A percentile compares a stretch with the other conserved stretches of the same genome.
Conservation (phyloP, 805 yeast genomes). For the Saccharomycopsis lassenensis region DNA sequence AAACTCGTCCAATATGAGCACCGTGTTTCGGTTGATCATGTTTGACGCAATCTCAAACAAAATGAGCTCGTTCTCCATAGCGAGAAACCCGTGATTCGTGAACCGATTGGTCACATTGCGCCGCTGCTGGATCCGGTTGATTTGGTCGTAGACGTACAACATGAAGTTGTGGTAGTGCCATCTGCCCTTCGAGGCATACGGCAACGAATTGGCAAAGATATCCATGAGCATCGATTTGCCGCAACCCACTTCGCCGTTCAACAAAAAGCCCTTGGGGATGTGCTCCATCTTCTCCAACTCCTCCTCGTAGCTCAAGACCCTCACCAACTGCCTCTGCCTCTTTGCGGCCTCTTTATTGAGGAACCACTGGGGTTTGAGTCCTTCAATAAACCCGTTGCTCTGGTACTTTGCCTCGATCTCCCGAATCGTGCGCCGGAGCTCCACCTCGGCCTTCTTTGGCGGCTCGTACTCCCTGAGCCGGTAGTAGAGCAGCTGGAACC, state of each 20-base stretch:
- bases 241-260: slow-evolving; percentile 62
- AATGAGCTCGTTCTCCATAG: slow-evolving; percentile 51
- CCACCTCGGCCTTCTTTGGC: slow-evolving; percentile 18
- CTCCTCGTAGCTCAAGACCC: slow-evolving; percentile 48
- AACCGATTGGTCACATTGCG: slow-evolving; percentile 24
- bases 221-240: slow-evolving; percentile 71
- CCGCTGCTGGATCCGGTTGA: slow-evolving; percentile 42
- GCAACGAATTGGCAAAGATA: slow-evolving; percentile 55
- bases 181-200: slow-evolving; percentile 50
- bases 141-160: slow-evolving; percentile 54
- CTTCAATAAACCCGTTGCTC: slow-evolving; percentile 10
- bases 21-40: slow-evolving; percentile 45
- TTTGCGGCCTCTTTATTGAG: slow-evolving; percentile 3
- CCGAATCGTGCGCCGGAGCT: slow-evolving; percentile 23
- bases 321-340: slow-evolving; percentile 33
- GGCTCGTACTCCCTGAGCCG: slow-evolving; percentile 52
- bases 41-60: slow-evolving; percentile 57
- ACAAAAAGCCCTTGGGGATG: slow-evolving; percentile 45
- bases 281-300: slow-evolving; percentile 31
- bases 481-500: slow-evolving; percentile 48
- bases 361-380: slow-evolving; percentile 5
- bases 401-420: slow-evolving; percentile 23
- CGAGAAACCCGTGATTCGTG: slow-evolving; percentile 22
- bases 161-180: slow-evolving; percentile 68
- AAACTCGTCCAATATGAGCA: slow-evolving; percentile 60